A percentile compares a stretch with the other conserved stretches of the same genome.
Conservation (phyloP, 179 eudicot species). For the Beta macrorhiza region DNA sequence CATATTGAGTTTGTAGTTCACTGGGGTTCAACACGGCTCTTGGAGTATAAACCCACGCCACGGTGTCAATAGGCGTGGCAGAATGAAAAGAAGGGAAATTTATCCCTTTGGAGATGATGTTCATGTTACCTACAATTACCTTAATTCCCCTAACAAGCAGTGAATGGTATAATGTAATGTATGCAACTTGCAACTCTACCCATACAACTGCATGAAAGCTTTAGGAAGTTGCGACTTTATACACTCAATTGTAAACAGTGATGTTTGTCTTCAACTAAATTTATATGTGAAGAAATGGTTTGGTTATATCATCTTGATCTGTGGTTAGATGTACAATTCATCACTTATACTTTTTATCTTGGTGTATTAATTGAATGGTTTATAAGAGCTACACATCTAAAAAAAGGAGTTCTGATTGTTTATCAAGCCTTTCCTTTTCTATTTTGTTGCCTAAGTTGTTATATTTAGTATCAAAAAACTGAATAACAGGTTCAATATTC, state of each 20-base stretch:
- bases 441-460: conserved; percentile 11
- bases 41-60: neutral
- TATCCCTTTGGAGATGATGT: neutral
- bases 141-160: neutral
- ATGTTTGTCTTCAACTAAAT: neutral
- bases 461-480: conserved; percentile 24
- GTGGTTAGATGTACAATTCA: neutral
- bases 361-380: neutral
- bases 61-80: neutral
- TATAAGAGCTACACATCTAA: neutral
- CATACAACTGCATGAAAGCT: neutral
- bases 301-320: neutral
- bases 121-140: neutral
- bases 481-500: conserved; percentile 26
- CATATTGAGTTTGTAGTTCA: neutral
- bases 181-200: neutral
- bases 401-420: neutral
- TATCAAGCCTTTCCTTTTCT: neutral
- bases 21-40: neutral
- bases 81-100: neutral
- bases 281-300: neutral
- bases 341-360: neutral
- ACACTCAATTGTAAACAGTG: neutral
- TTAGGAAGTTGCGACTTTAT: neutral
- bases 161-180: neutral